These are phyloP conservation scores for Entomortierella chlamydospora DNA, from an alignment of 192 early-diverging fungal genomes.

Conservation along the genomic window DNA sequence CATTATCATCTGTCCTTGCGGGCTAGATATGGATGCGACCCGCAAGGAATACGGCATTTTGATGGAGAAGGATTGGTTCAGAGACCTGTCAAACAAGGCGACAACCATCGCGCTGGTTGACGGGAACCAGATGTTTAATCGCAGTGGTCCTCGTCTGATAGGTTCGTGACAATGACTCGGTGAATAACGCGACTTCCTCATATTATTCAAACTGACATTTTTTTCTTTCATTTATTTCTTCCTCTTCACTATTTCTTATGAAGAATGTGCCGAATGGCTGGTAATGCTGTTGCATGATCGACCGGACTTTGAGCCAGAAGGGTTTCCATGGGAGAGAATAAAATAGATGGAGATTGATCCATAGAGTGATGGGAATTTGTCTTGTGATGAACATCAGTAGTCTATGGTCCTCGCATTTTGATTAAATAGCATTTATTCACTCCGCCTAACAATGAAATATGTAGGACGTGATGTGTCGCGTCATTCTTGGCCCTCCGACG, in stretches of 20 bases:
- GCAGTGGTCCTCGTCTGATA: constrained; percentile 60
- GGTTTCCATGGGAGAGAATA: constrained; percentile 59
- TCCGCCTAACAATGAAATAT: too few species aligned
- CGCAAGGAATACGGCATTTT: constrained; percentile 51
- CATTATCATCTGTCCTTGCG: constrained; percentile 62
- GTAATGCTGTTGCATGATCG: constrained; percentile 57
- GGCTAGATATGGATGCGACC: constrained; percentile 58
- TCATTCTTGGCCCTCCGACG: too few species aligned
- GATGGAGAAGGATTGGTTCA: constrained; percentile 55
- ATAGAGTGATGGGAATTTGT: too few species aligned
- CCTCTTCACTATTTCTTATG: neutral
- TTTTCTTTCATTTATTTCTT: too few species aligned
- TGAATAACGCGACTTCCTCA: constrained; percentile 61
- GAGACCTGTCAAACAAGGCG: constrained; percentile 33
- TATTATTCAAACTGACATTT: neutral
- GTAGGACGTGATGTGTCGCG: too few species aligned
- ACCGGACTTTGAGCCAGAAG: constrained; percentile 56
- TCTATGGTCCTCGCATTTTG: too few species aligned
- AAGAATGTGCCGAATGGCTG: constrained; percentile 55
- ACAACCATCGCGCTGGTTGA: constrained; percentile 59
- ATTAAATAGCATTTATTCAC: too few species aligned
- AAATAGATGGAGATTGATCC: too few species aligned
- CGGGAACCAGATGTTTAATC: constrained; percentile 69
- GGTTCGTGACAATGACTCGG: neutral
- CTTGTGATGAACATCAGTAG: too few species aligned